Evolutionary conservation across 2,329 filamentous ascomycete species (phyloP).

Genomic region (Exophiala aquamarina): DNA sequence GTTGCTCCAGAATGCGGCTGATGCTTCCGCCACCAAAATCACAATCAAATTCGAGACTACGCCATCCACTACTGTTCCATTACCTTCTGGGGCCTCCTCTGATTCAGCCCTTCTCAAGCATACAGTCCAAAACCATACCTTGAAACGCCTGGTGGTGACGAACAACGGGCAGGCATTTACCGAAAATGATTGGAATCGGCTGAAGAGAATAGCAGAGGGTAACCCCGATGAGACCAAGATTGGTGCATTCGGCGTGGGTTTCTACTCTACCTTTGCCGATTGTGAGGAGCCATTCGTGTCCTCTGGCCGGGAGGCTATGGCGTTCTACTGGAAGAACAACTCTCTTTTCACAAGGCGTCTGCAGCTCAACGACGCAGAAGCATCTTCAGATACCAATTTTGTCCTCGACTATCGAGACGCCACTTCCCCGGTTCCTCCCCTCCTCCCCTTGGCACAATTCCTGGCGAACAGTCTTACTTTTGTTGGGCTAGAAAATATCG

Average conservation of each 20-base stretch:
- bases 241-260: slow-evolving; percentile 95
- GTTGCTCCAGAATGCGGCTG: slow-evolving; percentile 96
- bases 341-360: slow-evolving; percentile 89
- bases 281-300: slow-evolving; percentile 97
- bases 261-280: slow-evolving; percentile 97
- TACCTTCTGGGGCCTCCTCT: slow-evolving; percentile 61
- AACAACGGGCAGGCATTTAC: slow-evolving; percentile 90
- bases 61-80: slow-evolving; percentile 74
- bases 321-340: slow-evolving; percentile 99
- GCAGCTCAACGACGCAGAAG: slow-evolving; percentile 66
- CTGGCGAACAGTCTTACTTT: slow-evolving; percentile 94
- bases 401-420: slow-evolving; percentile 90
- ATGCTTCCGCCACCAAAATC: slow-evolving; percentile 87
- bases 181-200: slow-evolving; percentile 84
- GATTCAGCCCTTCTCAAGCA: slow-evolving; percentile 77
- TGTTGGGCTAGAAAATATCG: slow-evolving; percentile 81
- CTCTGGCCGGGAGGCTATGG: slow-evolving; percentile 90
- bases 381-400: slow-evolving; percentile 78
- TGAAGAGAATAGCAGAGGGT: slow-evolving; percentile 97
- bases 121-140: slow-evolving; percentile 77
- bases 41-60: slow-evolving; percentile 89
- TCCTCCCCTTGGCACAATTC: slow-evolving; percentile 87
- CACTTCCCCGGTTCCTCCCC: slow-evolving; percentile 80
- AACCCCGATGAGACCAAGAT: slow-evolving; percentile 99
- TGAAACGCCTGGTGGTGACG: slow-evolving; percentile 82